Evolutionary conservation across 352 stramenopile species (phyloP), one percentile per base, ranked within the genome.

Genomic region (Globisporangium carolinianum): DNA sequence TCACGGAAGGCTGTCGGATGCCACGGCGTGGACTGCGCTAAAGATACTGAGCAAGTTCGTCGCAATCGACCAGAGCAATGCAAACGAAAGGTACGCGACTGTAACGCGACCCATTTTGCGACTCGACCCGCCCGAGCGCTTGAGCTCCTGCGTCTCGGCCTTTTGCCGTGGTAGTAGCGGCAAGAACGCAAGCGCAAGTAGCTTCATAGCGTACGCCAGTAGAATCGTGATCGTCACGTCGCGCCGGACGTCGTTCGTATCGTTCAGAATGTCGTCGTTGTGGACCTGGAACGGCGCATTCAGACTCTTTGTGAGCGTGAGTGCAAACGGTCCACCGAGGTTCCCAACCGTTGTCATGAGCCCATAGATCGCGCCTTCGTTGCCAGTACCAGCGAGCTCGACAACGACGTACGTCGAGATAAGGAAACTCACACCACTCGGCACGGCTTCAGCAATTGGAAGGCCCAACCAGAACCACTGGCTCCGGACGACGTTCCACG

Each of bases 181-280:
- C 17, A 81, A 52, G 41, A 67, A 73, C 8, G 63, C 51, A 53
- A 75, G 70, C 11, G 64, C 66, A 14, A 74, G 51, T 1, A 74
- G 32, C 45, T 67, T 77, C 41, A 80, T 24, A 1, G n/a, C 15
- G 15, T 24, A 48, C 14, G 68, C 61, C 35, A 82, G 65, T 45
- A 79, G 55, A 55, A 76, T 76, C 24, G 70, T 79, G 54, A 75
- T 74, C n/a, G 69, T 75, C 37, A 79, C 71, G 42, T 79, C 62
- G 55, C 58, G 55, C 35, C 66, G 72, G 1, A 71, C 61, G 3
- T 71, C 50, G 42, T 63, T 63, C n/a, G 65, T 61, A 54, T 75
- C 55, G 8, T 48, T 36, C 55, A 47, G 38, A 15, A 71, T 63
- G 55, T 75, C 70, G 36, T 70, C 61, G 17, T 64, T 60, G 47